A percentile compares a stretch with the other conserved stretches of the same genome.
Evolutionary conservation across 331 rosid genomes (phyloP).

Genomic region (Dryas integrifolia): DNA sequence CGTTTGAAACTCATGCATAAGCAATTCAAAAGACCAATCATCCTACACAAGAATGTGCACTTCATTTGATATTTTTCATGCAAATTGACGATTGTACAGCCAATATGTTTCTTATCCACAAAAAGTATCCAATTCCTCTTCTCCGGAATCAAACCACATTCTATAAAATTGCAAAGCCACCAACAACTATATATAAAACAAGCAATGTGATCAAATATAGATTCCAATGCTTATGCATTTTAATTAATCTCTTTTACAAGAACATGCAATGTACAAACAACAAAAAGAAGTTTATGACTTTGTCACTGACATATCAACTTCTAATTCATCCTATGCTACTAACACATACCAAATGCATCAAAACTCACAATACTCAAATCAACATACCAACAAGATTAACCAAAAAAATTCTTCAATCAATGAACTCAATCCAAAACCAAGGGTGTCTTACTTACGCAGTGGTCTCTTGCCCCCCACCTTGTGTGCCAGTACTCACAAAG

Average conservation of each 20-base stretch:
- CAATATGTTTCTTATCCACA: background rate
- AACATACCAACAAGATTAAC: conserved; percentile 7
- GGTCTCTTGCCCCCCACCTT: conserved; percentile 94
- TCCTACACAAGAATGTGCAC: background rate
- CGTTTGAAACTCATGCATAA: background rate
- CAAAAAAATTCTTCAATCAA: background rate
- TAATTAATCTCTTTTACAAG: background rate
- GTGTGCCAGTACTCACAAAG: conserved; percentile 79
- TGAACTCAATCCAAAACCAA: background rate
- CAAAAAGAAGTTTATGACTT: no score
- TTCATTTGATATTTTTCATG: background rate
- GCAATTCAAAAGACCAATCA: background rate
- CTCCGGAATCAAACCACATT: background rate
- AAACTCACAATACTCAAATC: background rate
- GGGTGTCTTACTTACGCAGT: conserved; percentile 60
- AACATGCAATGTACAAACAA: background rate
- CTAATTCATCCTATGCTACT: background rate
- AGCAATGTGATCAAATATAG: background rate
- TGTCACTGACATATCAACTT: background rate
- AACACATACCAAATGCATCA: background rate
- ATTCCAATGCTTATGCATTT: background rate
- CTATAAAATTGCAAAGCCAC: background rate
- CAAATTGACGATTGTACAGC: background rate
- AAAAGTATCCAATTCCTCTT: background rate
- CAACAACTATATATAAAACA: background rate